phyloP scores from a whole-genome alignment of 1,284 basidiomycete genomes.

The Trichosporon sp. region DNA sequence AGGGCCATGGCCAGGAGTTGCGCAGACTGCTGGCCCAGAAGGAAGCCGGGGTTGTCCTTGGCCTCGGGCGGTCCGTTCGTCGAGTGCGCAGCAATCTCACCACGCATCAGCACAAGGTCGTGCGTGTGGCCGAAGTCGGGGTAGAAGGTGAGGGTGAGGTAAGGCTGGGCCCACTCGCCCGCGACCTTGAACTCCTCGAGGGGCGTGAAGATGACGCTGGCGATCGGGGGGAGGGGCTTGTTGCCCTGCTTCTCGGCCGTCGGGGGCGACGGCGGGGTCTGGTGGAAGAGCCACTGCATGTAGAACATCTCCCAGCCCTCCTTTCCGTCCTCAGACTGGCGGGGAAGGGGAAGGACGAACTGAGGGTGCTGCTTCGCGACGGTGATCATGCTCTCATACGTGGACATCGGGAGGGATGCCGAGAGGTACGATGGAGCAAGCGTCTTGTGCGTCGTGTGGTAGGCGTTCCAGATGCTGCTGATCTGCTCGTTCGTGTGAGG shows the following conservation, averaged over 20 bases:
- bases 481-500: slow-evolving; percentile 70
- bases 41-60: slow-evolving; percentile 50
- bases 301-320: slow-evolving; percentile 78
- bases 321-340: slow-evolving; percentile 36
- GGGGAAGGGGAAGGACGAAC: slow-evolving; percentile 74
- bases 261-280: slow-evolving; percentile 54
- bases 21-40: slow-evolving; percentile 72
- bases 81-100: slow-evolving; percentile 72
- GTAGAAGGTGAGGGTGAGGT: slow-evolving; percentile 86
- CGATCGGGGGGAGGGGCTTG: slow-evolving; percentile 47
- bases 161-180: slow-evolving; percentile 81
- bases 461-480: slow-evolving; percentile 78
- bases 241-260: background rate
- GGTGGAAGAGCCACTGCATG: slow-evolving; percentile 78
- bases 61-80: slow-evolving; percentile 30
- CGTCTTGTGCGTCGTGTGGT: slow-evolving; percentile 71
- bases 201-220: slow-evolving; percentile 81
- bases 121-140: slow-evolving; percentile 80
- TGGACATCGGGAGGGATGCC: slow-evolving; percentile 66
- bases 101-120: slow-evolving; percentile 78
- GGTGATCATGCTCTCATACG: slow-evolving; percentile 67
- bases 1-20: slow-evolving; percentile 70
- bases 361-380: slow-evolving; percentile 63
- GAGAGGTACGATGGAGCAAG: slow-evolving; percentile 77
- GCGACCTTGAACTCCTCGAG: slow-evolving; percentile 90